Base-by-base conservation (phyloP, 139 green algal genomes). In the Coccomyxa sp. region DNA sequence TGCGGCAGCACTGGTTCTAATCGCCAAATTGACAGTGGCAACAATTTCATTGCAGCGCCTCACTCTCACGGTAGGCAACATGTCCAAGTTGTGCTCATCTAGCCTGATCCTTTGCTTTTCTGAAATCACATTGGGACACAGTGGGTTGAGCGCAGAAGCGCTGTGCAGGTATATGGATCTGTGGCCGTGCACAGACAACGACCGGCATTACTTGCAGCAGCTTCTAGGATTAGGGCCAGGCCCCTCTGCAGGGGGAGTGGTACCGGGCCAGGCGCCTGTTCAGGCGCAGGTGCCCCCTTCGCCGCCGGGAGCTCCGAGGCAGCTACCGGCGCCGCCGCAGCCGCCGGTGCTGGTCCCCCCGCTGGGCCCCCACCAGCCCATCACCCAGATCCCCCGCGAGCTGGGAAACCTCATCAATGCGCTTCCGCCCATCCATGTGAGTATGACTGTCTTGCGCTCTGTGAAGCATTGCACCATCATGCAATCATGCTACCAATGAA, bases 401-500 rank as follows among this genome's bases (percentile, higher is more conserved):
- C 85, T 95, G 59, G 85, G 83, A 9, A 67, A 86, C 16, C 89
- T 95, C 45, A 81, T 94, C 60, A 87, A 81, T 63, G 82, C 86
- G 59, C 85, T 95, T 82, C 90, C 89, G 63, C 82, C 87, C 13
- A 63, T 83, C 7, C 66, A 88, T 67, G 79, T 83, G 58, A 14
- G 81, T 87, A 67, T 28, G 77, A 38, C 38, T 58, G 31, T 45
- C 57, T 16, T 71, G 58, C 17, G 51, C 58, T 16, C 58, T 67
- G 74, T 75, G 31, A 57, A 81, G 17, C 30, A 76, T 57, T 68
- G 78, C 51, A 82, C 57, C 13, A 14, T n/a, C 25, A 14, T 80
- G 76, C 57, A 13, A 30, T 57, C 57, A 27, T 51, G 38, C 38
- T n/a, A n/a, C n/a, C n/a, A n/a, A n/a, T n/a, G n/a, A n/a, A n/a